A percentile compares a stretch with the other conserved stretches of the same genome.
Evolutionary conservation across 1,284 basidiomycete species (phyloP).

Genomic region (Rhodotorula sp.): DNA sequence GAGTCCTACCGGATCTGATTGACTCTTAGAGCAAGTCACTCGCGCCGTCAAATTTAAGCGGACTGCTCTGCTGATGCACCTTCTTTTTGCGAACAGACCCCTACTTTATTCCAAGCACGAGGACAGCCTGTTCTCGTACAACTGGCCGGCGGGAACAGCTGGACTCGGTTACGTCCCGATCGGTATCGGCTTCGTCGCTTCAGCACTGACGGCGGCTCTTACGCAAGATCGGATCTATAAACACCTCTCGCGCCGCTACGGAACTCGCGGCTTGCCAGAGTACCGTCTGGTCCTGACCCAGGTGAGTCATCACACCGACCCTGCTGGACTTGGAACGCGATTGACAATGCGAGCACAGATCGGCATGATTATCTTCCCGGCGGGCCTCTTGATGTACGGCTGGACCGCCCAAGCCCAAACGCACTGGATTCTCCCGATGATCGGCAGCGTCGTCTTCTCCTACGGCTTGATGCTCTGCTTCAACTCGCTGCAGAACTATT

Average conservation of each 20-base stretch:
- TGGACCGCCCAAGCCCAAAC: conserved; percentile 49
- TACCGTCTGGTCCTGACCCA: conserved; percentile 45
- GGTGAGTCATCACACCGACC: not conserved
- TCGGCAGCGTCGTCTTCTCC: conserved; percentile 44
- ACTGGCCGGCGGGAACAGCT: conserved; percentile 49
- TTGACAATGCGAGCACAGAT: conserved; percentile 11
- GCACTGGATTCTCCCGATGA: conserved; percentile 51
- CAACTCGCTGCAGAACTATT: conserved; percentile 40
- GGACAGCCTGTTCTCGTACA: conserved; percentile 50
- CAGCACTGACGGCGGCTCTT: conserved; percentile 49
- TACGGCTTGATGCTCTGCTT: conserved; percentile 33
- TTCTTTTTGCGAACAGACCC: too few species aligned
- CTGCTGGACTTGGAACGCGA: too few species aligned
- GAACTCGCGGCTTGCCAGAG: conserved; percentile 49
- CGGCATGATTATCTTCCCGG: conserved; percentile 53
- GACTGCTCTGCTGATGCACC: too few species aligned
- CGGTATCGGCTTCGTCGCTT: conserved; percentile 50
- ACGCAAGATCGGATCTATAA: conserved; percentile 53
- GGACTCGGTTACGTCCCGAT: conserved; percentile 52
- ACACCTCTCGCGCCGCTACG: conserved; percentile 44
- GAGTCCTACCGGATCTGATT: not conserved
- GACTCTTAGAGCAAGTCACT: too few species aligned
- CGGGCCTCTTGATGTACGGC: conserved; percentile 51
- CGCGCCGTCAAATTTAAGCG: too few species aligned
- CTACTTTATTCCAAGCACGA: conserved; percentile 51